Evolutionary conservation across 163 green algal genomes (phyloP).

Genomic region (Prototheca stagnorum): DNA sequence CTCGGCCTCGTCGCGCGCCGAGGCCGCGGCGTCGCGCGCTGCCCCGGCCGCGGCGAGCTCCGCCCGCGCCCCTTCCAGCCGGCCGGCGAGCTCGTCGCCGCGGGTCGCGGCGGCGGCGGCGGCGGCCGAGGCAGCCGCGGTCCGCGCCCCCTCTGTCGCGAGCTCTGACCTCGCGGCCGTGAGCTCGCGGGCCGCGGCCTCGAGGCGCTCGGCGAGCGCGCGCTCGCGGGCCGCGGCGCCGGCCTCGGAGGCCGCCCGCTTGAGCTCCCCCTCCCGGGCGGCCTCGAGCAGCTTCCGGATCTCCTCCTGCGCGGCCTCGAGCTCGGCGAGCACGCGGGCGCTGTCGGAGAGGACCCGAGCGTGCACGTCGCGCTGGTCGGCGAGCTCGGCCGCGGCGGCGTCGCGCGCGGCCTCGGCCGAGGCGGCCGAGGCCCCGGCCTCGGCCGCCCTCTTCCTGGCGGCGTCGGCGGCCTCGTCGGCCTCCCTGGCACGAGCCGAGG

Average conservation of each 20-base stretch:
- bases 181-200: not conserved
- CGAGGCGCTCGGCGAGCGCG: conserved; percentile 3
- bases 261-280: not conserved
- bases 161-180: conserved; percentile 1
- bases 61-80: not conserved
- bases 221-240: conserved; percentile 1
- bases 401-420: not conserved
- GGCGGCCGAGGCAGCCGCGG: too few relatives aligned
- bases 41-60: too few relatives aligned
- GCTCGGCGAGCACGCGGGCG: conserved; percentile 14
- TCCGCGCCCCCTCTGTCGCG: not conserved
- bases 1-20: not conserved
- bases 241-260: conserved; percentile 2
- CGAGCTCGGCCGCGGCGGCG: conserved; percentile 10
- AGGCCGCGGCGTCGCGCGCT: conserved; percentile 5
- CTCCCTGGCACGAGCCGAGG: not conserved
- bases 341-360: conserved; percentile 15
- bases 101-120: not conserved
- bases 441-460: not conserved
- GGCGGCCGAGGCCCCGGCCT: not conserved
- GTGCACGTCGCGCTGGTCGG: conserved; percentile 7
- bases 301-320: conserved; percentile 17
- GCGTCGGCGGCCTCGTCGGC: not conserved
- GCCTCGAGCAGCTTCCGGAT: not conserved
- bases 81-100: not conserved